Evolutionary conservation across 1,284 basidiomycete genomes (phyloP), one percentile per base, ranked within the genome.

Genomic region (Boletus sp.): DNA sequence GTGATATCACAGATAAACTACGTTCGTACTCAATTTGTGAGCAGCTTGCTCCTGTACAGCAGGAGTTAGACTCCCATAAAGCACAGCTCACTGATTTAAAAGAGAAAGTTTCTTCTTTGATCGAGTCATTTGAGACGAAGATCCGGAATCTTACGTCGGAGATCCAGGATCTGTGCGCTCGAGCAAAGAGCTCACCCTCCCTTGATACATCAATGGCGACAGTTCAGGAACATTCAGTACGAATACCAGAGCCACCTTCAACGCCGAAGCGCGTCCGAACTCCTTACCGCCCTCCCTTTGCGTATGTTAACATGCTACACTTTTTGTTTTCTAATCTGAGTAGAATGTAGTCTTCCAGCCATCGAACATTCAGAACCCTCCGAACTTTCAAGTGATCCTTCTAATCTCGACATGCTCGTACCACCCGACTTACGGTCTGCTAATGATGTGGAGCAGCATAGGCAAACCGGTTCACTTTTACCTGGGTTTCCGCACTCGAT

Each of bases 21-120:
- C 43, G 36, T 47, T 24, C 20, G 7, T 50, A 53, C 57, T 69
- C 33, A 69, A 37, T 16, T 29, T 20, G 24, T 51, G 50, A 55
- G 15, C 22, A 87, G 85, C 65, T 86, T 47, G 76, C 74, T 48
- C 85, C 88, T 12, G 67, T 89, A 20, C 76, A 77, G 53, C 70
- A 70, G 55, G 73, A 73, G 61, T 64, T 80, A 24, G 70, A 76
- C 42, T 67, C 70, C 39, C 71, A 81, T 45, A 76, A 74, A 42
- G 65, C 71, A 29, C 77, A 81, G 61, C 69, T 83, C 18, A 64
- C 73, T 42, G 71, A 73, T 44, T 67, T 84, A 35, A 76, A 72
- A 43, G 70, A 75, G 43, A 74, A 79, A 56, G 67, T 77, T 5
- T 67, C 71, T 52, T 61, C 58, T 65, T 24, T 68, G 68, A 54